phyloP scores from a whole-genome alignment of 345 rosid species.

The Pistacia vera region DNA sequence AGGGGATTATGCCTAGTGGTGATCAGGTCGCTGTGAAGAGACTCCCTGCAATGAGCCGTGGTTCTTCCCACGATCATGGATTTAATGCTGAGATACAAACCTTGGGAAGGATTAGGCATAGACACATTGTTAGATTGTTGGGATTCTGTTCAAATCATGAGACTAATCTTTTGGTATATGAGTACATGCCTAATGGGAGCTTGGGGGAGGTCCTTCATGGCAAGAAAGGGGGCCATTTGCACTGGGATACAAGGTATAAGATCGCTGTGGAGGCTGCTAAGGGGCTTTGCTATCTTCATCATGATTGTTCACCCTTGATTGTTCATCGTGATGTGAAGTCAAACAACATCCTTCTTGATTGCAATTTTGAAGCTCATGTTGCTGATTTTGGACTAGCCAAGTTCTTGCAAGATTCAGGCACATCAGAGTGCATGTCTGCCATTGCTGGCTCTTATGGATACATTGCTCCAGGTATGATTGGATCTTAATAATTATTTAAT shows the following conservation, averaged over 20 bases:
- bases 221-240: slow-evolving; percentile 91
- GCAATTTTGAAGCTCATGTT: slow-evolving; percentile 85
- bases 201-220: slow-evolving; percentile 89
- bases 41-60: slow-evolving; percentile 76
- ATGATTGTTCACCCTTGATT: slow-evolving; percentile 85
- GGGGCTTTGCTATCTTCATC: slow-evolving; percentile 88
- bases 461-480: slow-evolving; percentile 80
- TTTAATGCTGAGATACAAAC: slow-evolving; percentile 97
- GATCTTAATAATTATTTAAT: neutral
- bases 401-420: slow-evolving; percentile 87
- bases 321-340: slow-evolving; percentile 90
- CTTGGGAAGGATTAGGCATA: slow-evolving; percentile 81
- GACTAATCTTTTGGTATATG: slow-evolving; percentile 84
- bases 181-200: slow-evolving; percentile 93
- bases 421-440: slow-evolving; percentile 97
- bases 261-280: slow-evolving; percentile 87
- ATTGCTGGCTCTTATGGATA: slow-evolving; percentile 97
- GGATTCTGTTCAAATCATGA: slow-evolving; percentile 94
- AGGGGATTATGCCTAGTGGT: slow-evolving; percentile 77
- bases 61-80: slow-evolving; percentile 94
- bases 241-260: slow-evolving; percentile 84
- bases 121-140: slow-evolving; percentile 79
- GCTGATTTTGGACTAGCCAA: slow-evolving; percentile 96
- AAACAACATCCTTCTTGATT: slow-evolving; percentile 83
- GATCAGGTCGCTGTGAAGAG: slow-evolving; percentile 84